Conservation (phyloP, 1,284 basidiomycete species). For the Ganoderma resinaceum region DNA sequence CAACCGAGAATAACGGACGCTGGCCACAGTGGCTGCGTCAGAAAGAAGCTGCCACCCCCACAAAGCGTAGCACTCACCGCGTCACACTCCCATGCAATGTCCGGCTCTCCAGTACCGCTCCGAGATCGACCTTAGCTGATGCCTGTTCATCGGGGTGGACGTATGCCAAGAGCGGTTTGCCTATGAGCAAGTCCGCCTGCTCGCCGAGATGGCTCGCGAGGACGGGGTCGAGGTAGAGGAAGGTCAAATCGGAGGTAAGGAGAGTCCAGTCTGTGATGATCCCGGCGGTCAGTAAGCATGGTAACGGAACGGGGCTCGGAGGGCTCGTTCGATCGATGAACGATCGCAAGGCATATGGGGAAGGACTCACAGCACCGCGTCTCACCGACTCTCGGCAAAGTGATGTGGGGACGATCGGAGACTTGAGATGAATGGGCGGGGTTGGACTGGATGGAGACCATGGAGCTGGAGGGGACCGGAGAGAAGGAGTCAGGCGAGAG, state of each 20-base stretch:
- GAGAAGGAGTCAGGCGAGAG: constrained; percentile 32
- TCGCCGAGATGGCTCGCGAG: constrained; percentile 78
- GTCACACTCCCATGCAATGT: constrained; percentile 93
- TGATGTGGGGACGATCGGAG: constrained; percentile 38
- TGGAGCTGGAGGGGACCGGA: constrained; percentile 23
- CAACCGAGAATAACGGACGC: constrained; percentile 79
- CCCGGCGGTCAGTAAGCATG: constrained; percentile 33
- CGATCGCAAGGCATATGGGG: constrained; percentile 39
- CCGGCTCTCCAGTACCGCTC: constrained; percentile 78
- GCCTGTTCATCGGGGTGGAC: constrained; percentile 91
- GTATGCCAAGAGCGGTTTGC: constrained; percentile 82
- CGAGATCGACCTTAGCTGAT: constrained; percentile 80
- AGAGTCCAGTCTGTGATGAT: constrained; percentile 69
- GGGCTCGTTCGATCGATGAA: constrained; percentile 43
- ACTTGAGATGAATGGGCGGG: constrained; percentile 29
- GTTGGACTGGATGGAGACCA: constrained; percentile 30
- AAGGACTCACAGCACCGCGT: constrained; percentile 75
- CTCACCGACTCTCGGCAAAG: constrained; percentile 64
- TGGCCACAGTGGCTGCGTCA: constrained; percentile 38
- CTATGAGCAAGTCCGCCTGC: constrained; percentile 74
- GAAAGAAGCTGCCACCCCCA: constrained; percentile 10
- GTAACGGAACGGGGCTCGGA: constrained; percentile 29
- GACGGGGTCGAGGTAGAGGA: constrained; percentile 91
- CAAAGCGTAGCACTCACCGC: constrained; percentile 57
- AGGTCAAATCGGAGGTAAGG: constrained; percentile 76